Conservation (phyloP, 495 filamentous ascomycete species). For the Polyplosphaeria fusca region DNA sequence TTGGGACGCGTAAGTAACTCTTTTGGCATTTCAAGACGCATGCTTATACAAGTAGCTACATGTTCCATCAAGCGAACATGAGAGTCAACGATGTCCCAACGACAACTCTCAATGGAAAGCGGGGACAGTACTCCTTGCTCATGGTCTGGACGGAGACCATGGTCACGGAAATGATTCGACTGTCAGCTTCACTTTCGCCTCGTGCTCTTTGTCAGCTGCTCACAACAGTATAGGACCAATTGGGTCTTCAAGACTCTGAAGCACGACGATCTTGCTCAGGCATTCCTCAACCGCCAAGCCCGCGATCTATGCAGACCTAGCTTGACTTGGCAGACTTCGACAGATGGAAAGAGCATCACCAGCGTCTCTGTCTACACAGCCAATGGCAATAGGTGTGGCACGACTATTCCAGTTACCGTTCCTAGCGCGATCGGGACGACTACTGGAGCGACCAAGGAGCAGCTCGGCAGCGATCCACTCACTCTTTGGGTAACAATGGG, state of each 20-base stretch:
- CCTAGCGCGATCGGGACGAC: constrained; percentile 43
- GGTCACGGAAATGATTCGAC: constrained; percentile 55
- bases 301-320: constrained; percentile 55
- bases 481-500: constrained; percentile 58
- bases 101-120: constrained; percentile 53
- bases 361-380: constrained; percentile 51
- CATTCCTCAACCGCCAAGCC: constrained; percentile 52
- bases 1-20: constrained; percentile 47
- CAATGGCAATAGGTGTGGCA: constrained; percentile 51
- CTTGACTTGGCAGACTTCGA: constrained; percentile 47
- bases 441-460: constrained; percentile 49
- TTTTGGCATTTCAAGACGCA: too few species aligned
- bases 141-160: constrained; percentile 62
- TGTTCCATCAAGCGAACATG: constrained; percentile 61
- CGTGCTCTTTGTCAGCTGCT: not conserved
- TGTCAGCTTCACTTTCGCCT: constrained; percentile 39
- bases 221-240: constrained; percentile 36
- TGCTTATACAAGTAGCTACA: constrained; percentile 36
- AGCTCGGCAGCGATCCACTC: constrained; percentile 56
- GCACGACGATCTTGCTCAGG: constrained; percentile 54
- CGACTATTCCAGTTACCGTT: constrained; percentile 57
- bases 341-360: constrained; percentile 46
- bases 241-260: constrained; percentile 58
- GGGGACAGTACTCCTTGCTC: constrained; percentile 51
- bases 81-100: constrained; percentile 48